These are phyloP conservation scores for Gremmenia infestans DNA, from an alignment of 2,329 filamentous ascomycete genomes.

Conservation along the genomic window DNA sequence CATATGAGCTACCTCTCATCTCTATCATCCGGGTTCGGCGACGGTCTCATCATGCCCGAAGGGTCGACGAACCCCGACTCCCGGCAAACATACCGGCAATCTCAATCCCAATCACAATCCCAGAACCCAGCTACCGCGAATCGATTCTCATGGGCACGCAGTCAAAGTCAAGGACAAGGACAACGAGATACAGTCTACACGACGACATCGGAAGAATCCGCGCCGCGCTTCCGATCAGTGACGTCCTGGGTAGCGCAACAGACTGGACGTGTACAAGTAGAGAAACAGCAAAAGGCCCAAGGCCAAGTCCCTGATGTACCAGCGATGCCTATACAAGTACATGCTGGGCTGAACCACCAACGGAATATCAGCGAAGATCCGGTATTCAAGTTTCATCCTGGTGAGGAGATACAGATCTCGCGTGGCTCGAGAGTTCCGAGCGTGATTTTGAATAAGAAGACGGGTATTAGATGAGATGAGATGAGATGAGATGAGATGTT, in stretches of 20 bases:
- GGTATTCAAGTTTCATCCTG: slow-evolving; percentile 29
- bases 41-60: slow-evolving; percentile 49
- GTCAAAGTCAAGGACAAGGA: slow-evolving; percentile 19
- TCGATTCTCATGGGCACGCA: slow-evolving; percentile 30
- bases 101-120: slow-evolving; percentile 9
- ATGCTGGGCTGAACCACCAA: slow-evolving; percentile 14
- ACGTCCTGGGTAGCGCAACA: slow-evolving; percentile 64
- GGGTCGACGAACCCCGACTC: slow-evolving; percentile 9
- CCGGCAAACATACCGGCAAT: slow-evolving; percentile 19
- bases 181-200: slow-evolving; percentile 31
- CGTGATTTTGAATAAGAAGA: slow-evolving; percentile 28
- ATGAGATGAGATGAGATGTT: slow-evolving; percentile 5
- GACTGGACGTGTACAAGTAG: slow-evolving; percentile 42
- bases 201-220: slow-evolving; percentile 27
- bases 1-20: slow-evolving; percentile 47
- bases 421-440: slow-evolving; percentile 28
- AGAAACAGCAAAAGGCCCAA: slow-evolving; percentile 39
- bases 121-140: not conserved
- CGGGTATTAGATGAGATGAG: slow-evolving; percentile 19
- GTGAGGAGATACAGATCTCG: slow-evolving; percentile 26
- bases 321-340: slow-evolving; percentile 11
- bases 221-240: slow-evolving; percentile 52
- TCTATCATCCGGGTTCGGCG: slow-evolving; percentile 59
- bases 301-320: slow-evolving; percentile 22
- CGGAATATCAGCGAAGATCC: slow-evolving; percentile 26